Percentiles rank a stretch among this genome's conserved stretches.
These are phyloP conservation scores for Suillus clintonianus DNA, from an alignment of 768 basidiomycete species.

Conservation along the genomic window DNA sequence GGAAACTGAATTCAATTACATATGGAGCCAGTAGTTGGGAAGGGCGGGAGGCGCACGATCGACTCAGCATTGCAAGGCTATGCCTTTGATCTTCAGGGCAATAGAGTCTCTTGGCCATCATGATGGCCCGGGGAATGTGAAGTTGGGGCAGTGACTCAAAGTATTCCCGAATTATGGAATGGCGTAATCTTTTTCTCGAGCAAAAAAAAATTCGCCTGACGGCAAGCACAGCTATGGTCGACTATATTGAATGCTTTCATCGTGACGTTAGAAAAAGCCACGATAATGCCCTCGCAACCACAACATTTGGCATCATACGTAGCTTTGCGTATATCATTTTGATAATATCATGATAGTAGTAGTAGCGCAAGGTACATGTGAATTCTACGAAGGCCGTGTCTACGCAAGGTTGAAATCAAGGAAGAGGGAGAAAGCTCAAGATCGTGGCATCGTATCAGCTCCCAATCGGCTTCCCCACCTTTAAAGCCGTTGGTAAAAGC, in stretches of 20 bases:
- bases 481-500: constrained; percentile 91
- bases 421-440: constrained; percentile 23
- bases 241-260: neutral
- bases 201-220: neutral
- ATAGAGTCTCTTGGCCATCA: constrained; percentile 3
- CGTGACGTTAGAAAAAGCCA: neutral
- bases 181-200: neutral
- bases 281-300: constrained; percentile 1
- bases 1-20: constrained; percentile 3
- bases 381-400: constrained; percentile 9
- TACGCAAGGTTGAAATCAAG: neutral
- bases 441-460: constrained; percentile 63
- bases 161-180: neutral
- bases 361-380: constrained; percentile 19
- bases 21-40: constrained; percentile 7
- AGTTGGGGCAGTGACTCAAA: neutral
- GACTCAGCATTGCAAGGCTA: constrained; percentile 17
- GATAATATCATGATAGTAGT: neutral
- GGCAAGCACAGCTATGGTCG: neutral
- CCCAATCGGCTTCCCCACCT: constrained; percentile 81
- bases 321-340: constrained; percentile 9
- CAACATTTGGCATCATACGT: neutral
- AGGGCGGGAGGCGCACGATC: constrained; percentile 23
- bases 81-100: constrained; percentile 16
- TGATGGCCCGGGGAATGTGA: neutral